Base-by-base conservation (phyloP, 2,329 filamentous ascomycete species). In the Penicillium sp. region DNA sequence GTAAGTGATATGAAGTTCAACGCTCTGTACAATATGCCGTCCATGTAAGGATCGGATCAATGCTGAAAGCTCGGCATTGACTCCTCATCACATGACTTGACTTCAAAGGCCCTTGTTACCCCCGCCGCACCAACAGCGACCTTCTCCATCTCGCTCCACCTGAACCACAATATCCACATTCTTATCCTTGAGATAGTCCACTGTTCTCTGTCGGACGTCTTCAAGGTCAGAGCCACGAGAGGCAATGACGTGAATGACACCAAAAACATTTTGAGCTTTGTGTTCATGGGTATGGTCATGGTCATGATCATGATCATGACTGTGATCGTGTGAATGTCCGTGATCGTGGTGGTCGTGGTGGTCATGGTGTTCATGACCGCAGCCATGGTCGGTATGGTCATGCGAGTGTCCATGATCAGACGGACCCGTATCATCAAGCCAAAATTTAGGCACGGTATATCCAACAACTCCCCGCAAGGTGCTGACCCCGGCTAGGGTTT, bases 391-490 rank as follows among this genome's bases (percentile, higher is more conserved):
- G 54, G 75, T n/a, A 48, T 77, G 71, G 19, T 74, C 72, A 51
- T 67, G 55, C 26, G 42, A 47, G 46, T 66, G 61, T 7, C 50
- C 47, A 57, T 81, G 77, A 77, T 7, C 67, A 60, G 75, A 73
- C 21, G 74, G 70, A 2, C 71, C 69, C 16, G 79, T 79, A 62
- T 96, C 92, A 66, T 96, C 91, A 14, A 95, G 79, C 95, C 95
- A 99, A 70, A 98, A 97, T 67, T 92, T 89, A 8, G 93, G 93
- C 1, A 90, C 91, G 1, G 89, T 84, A 69, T 97, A 98, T 52
- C 89, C 88, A 0, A 89, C 88, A 0, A 99, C 93, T 0, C 93
- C 95, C 31, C 90, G 83, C 59, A 98, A 80, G 50, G 89, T 88
- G 48, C 88, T 87, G 9, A 99, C 87, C 6, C 93, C 93, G 2